phyloP scores from a whole-genome alignment of 352 stramenopile genomes.

The Phytophthora cactorum region DNA sequence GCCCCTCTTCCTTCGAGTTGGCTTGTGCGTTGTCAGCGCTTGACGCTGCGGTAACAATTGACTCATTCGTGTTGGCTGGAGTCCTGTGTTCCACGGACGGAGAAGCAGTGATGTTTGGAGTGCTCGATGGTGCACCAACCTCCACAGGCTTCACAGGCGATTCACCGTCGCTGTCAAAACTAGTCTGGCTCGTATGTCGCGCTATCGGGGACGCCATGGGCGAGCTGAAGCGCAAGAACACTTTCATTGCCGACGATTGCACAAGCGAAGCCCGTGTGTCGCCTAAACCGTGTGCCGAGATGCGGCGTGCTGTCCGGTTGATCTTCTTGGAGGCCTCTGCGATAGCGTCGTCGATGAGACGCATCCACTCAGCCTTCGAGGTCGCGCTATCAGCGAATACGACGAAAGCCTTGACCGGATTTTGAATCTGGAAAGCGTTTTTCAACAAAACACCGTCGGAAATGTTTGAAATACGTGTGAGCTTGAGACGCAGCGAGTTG shows the following conservation, averaged over 20 bases:
- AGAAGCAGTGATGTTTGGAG: background rate
- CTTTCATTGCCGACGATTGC: slow-evolving; percentile 47
- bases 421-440: slow-evolving; percentile 87
- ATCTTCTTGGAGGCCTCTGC: slow-evolving; percentile 79
- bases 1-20: background rate
- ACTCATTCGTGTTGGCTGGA: background rate
- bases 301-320: slow-evolving; percentile 65
- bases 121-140: background rate
- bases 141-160: slow-evolving; percentile 11
- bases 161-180: slow-evolving; percentile 20
- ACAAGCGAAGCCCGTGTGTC: slow-evolving; percentile 11
- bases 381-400: slow-evolving; percentile 74
- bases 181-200: slow-evolving; percentile 11
- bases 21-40: background rate
- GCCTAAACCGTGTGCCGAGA: slow-evolving; percentile 51
- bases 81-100: background rate
- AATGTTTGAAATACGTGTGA: slow-evolving; percentile 84
- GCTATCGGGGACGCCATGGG: slow-evolving; percentile 44
- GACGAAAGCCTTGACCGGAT: slow-evolving; percentile 86
- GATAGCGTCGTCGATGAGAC: slow-evolving; percentile 78
- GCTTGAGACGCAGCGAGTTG: slow-evolving; percentile 83
- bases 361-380: slow-evolving; percentile 85
- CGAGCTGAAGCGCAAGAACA: slow-evolving; percentile 60
- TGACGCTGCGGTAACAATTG: background rate
- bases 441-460: slow-evolving; percentile 72